These are phyloP conservation scores for Aspergillus aculeatus DNA, from an alignment of 2,329 filamentous ascomycete genomes.

Conservation along the genomic window DNA sequence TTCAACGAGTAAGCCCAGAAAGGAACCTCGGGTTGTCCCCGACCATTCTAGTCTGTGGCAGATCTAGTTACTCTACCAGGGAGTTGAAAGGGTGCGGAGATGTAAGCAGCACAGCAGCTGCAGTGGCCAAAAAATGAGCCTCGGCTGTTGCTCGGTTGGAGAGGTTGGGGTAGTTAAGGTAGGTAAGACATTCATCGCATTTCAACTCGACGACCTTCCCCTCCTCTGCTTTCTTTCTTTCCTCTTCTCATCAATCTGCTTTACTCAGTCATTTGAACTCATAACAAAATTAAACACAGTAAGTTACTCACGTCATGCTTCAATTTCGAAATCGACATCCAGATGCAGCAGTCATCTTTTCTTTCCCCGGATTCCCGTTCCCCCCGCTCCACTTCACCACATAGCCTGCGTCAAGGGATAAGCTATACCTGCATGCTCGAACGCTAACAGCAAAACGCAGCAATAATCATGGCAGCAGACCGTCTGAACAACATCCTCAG, in stretches of 20 bases:
- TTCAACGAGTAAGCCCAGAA: not conserved
- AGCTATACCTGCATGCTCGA: not conserved
- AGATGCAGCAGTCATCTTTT: not conserved
- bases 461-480: conserved; percentile 69
- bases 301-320: too few relatives aligned
- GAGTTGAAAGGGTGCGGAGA: not conserved
- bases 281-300: too few relatives aligned
- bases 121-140: conserved; percentile 5
- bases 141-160: conserved; percentile 14
- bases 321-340: not conserved
- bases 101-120: too few relatives aligned
- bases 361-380: too few relatives aligned
- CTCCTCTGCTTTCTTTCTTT: not conserved
- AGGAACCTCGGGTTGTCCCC: not conserved
- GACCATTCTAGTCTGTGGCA: not conserved
- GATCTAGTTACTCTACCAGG: not conserved
- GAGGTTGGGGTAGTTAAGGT: not conserved
- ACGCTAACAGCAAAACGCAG: not conserved
- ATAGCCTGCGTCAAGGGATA: not conserved
- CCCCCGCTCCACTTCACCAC: not conserved
- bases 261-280: too few relatives aligned
- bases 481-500: conserved; percentile 83
- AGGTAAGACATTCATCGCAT: not conserved
- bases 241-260: too few relatives aligned
- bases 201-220: not conserved